Conservation (phyloP, 1,139 yeast species). For the Pichia sorboxylosa region DNA sequence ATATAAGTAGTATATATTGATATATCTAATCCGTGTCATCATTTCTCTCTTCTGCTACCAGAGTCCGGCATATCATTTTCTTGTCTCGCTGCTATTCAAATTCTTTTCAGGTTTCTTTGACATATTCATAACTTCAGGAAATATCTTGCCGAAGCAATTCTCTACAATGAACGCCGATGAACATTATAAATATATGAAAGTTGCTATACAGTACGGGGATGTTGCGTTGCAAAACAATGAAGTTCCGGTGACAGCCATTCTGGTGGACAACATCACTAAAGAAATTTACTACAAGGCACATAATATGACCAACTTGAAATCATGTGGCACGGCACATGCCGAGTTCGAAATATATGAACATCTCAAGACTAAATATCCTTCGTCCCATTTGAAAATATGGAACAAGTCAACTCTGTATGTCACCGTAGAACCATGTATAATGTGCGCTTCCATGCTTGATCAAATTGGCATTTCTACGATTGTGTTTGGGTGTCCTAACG, state of each 20-base stretch:
- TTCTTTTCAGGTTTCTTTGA: too few species aligned
- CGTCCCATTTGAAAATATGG: conserved; percentile 28
- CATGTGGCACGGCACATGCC: conserved; percentile 84
- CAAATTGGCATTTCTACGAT: conserved; percentile 68
- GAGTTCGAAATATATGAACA: conserved; percentile 72
- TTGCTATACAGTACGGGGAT: conserved; percentile 43
- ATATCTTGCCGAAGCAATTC: too few species aligned
- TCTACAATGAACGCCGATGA: conserved; percentile 4
- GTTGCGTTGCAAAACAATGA: conserved; percentile 45
- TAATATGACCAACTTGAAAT: conserved; percentile 79
- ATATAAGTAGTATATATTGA: too few species aligned
- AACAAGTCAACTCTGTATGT: conserved; percentile 59
- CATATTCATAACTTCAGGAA: too few species aligned
- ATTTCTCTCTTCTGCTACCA: too few species aligned
- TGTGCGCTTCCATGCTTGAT: conserved; percentile 91
- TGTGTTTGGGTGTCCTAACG: conserved; percentile 87
- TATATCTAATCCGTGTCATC: too few species aligned
- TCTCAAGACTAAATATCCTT: conserved; percentile 26
- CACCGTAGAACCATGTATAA: conserved; percentile 95
- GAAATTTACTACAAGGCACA: conserved; percentile 64
- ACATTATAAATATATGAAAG: conserved; percentile 32
- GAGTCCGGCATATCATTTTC: too few species aligned
- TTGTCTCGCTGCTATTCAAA: too few species aligned
- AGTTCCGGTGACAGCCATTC: conserved; percentile 67
- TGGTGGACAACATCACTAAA: conserved; percentile 31